Base-by-base conservation (phyloP, 164 flowering plant genomes). In the Euptelea pleiosperma region DNA sequence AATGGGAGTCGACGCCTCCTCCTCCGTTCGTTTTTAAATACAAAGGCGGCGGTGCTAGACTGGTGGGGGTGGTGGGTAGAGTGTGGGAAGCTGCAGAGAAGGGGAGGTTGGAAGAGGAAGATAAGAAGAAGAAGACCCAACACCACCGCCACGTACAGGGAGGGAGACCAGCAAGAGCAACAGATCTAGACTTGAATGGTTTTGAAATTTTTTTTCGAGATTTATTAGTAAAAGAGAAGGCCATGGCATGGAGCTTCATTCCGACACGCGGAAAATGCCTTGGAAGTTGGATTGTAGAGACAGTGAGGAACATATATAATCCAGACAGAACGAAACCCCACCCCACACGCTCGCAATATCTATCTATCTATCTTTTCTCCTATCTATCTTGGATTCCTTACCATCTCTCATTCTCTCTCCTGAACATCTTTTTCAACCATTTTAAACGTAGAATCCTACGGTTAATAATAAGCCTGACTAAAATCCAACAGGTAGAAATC, bases 21-120 rank as follows among this genome's bases (percentile, higher is more conserved):
- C 8, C 24, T 9, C 16, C 21, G 6, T 21, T 22, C 3, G 26
- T 48, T 40, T 15, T 49, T 21, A 10, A 54, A 6, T 21, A 53
- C 25, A 2, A 10, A n/a, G 65, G 14, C 1, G 49, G 44, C 3
- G 61, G 19, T 26, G 35, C n/a, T n/a, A n/a, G n/a, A n/a, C n/a
- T n/a, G 52, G 49, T 30, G 16, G 10, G 6, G 25, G 60, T 2
- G 16, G 49, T 52, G 62, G 67, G 52, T 29, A 39, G 24, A 60
- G 40, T 40, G 15, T 52, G 22, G 34, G 63, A 63, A 68, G 72
- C 63, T 33, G 19, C 60, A 59, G 34, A 54, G 57, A 58, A 46
- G 49, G 54, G 10, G 55, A 55, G 46, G 4, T 24, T 3, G 14
- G 43, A 34, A n/a, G 31, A 47, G 19, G 53, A 21, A 4, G 26